Evolutionary conservation across 441 rosid species (phyloP), one percentile per base, ranked within the genome.

Genomic region (Raphanus hybrid): DNA sequence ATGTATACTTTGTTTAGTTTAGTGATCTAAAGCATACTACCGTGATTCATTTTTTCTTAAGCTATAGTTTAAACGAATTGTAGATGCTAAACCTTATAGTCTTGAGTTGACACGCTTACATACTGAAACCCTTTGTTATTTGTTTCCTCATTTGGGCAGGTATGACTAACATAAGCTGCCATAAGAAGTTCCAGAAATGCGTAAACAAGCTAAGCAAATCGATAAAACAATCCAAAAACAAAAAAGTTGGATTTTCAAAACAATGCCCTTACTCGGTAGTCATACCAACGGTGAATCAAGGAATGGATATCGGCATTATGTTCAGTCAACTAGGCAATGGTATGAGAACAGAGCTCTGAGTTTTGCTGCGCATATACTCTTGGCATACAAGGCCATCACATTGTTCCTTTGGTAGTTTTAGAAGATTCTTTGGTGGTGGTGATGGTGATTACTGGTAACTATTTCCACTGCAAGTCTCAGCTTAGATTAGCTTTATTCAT

Each of bases 301-400:
- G 97, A 78, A 95, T 95, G 98, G 99, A 91, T 75, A 85, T 95
- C 78, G 99, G 97, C 35, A 92, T 92, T 75, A 20, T 92, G 57
- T 71, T 94, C 61, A 89, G 97, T 75, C 90, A 86, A 69, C 82
- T 94, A 1, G 93, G 96, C 35, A 80, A 70, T 75, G 75, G 50
- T 74, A 41, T 91, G 50, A 90, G 78, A 76, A 16, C 71, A 52
- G 95, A 92, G 78, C 89, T 90, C 26, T 90, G 75, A 87, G 63
- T 41, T 67, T 61, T 73, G 20, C 16, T 65, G 2, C 5, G 4
- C 48, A 3, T 64, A 48, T 72, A 39, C 64, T 18, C 32, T 64
- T 14, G n/a, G 18, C 12, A 3, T 23, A 59, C 1, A 4, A 58
- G 29, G 29, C 35, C 58, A 64, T 76, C 67, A 55, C 71, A 55